Evolutionary conservation across 2,329 filamentous ascomycete species (phyloP), one percentile per base, ranked within the genome.

Genomic region (Dothidotthia symphoricarpi): DNA sequence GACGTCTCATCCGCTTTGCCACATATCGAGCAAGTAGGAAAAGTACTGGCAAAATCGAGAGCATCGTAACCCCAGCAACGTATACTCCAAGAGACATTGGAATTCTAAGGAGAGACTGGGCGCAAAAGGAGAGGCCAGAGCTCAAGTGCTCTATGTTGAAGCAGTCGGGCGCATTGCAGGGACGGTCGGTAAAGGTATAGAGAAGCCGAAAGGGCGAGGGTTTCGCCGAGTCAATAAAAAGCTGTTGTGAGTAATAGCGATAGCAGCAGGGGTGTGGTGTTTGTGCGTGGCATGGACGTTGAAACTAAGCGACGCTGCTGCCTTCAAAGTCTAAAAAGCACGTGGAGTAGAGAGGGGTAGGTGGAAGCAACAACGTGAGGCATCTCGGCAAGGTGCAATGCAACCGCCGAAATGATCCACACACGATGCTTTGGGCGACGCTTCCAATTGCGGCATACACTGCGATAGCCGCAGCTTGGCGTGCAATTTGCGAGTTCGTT

Each of bases 21-120:
- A 27, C 27, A 36, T 49, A 45, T 11, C 59, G 55, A 12, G 48
- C 51, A 11, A 42, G 15, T 6, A 57, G 31, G 29, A 54, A 57
- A 12, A 51, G 28, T 14, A 49, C 44, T 17, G 51, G 39, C 24
- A 56, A 29, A 4, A 46, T 25, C 11, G 52, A 42, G 24, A 61
- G 44, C 15, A 54, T 16, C 6, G 47, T 38, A 25, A 51, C 39
- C 15, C 37, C 38, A 15, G 43, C 41, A 27, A 53, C 26, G 28
- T 44, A 51, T 35, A 34, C 28, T 34, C 26, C 34, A 29, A 36
- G 28, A 32, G 45, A 41, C 43, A 46, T 54, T 27, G 36, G 9
- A 9, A 15, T 28, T 28, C 14, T 36, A 31, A 27, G 24, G n/a
- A 34, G 26, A 31, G 30, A 24, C 36, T 42, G 28, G 16, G 25